Evolutionary conservation across 1,284 basidiomycete genomes (phyloP), one percentile per base, ranked within the genome.

Genomic region (Melampsora occidentalis): DNA sequence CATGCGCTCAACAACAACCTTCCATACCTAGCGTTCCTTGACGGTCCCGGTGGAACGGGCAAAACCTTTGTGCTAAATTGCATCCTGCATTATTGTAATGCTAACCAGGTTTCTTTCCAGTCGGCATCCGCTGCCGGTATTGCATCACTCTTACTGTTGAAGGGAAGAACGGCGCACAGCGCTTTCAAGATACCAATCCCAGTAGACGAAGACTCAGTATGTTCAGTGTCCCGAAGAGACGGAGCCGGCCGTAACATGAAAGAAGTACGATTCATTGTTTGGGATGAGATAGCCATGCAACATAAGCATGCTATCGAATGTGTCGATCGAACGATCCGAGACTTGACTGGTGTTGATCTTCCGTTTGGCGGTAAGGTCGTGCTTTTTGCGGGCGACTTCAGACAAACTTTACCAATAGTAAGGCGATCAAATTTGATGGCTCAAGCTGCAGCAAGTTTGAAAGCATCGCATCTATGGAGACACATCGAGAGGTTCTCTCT

Each of bases 331-430:
- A 61, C 59, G 1, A 18, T 71, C 2, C 35, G n/a, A 16, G 42
- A 51, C 14, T 14, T 71, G 1, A 9, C 18, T 2, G 16, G 35
- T 1, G 14, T 5, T 33, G 61, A 71, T 9, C 2, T 6, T 1
- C 59, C 70, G 20, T 71, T 71, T 51, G 70, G 70, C 9, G 70
- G 70, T 5, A 51, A 63, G 2, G 5, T 25, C 33, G 42, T 64
- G 1, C n/a, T 71, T 1, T 71, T 71, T n/a, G 35, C 18, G 3
- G 70, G 69, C 33, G 69, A 70, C 46, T 70, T 70, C n/a, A 18
- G 57, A 14, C 51, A 70, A 33, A 70, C 46, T 1, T 39, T 70
- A 7, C 69, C 69, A 1, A 35, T 70, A 4, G n/a, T 70, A 14
- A 1, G 25, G 10, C 22, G 53, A 12, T 49, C 49, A 2, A 10